Evolutionary conservation across 192 early-diverging fungal genomes (phyloP), one percentile per base, ranked within the genome.

Genomic region (Entophlyctis luteolus): DNA sequence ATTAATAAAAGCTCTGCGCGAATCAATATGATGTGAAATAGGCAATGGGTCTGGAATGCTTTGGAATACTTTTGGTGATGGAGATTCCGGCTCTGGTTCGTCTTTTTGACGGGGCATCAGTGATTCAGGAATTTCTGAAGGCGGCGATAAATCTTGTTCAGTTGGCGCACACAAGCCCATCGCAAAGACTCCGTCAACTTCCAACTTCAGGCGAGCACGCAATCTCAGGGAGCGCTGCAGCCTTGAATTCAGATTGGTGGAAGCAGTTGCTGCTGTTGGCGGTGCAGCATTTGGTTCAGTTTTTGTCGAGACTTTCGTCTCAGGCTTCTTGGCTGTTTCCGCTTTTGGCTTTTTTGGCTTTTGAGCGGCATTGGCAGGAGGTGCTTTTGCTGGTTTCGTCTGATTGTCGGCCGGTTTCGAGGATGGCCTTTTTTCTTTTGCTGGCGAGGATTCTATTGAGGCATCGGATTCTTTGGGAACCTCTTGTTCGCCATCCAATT

Each of bases 181-280:
- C 16, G 63, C 63, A 39, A 55, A 66, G 22, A n/a, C 22, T 18
- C 63, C 63, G 29, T 52, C 52, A 16, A 66, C 63, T 10, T 55
- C 63, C 33, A 66, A 23, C 31, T 66, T 52, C 12, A 66, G 50
- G 12, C 28, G 1, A 6, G 63, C 34, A 4, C 63, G 63, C 5
- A 66, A 33, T 54, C 27, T 66, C 35, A 66, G 32, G 27, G 31
- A 39, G 52, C 63, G 8, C 36, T 66, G 63, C 22, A 55, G 35
- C n/a, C 52, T 50, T 36, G 63, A 59, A 42, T 42, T 59, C 55
- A 8, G 10, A 8, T 56, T 33, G 36, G 4, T 28, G 49, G 49
- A 6, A 56, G 10, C 22, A 33, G 55, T 14, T 16, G 10, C 10
- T 14, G 6, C 50, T 52, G 6, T 52, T 22, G n/a, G 25, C 10